Conservation (phyloP, 2,329 filamentous ascomycete species). For the Exserohilum turcica region DNA sequence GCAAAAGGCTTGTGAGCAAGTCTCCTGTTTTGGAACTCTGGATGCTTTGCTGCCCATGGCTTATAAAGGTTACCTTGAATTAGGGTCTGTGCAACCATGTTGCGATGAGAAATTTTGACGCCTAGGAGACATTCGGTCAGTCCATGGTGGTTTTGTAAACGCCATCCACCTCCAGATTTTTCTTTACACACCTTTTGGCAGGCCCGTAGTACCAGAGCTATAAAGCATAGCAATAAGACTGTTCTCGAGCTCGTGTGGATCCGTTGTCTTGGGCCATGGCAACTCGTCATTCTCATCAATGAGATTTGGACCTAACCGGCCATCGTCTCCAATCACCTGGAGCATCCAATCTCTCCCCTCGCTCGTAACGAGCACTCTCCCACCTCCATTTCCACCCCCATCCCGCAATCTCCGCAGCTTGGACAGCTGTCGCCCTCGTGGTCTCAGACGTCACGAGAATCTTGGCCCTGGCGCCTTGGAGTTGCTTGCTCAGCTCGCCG, state of each 20-base stretch:
- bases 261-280: slow-evolving; percentile 62
- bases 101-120: slow-evolving; percentile 52
- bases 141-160: neutral
- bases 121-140: neutral
- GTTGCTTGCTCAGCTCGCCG: slow-evolving; percentile 57
- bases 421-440: slow-evolving; percentile 54
- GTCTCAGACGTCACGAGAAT: slow-evolving; percentile 56
- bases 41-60: slow-evolving; percentile 28
- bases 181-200: slow-evolving; percentile 48
- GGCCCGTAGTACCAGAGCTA: slow-evolving; percentile 55
- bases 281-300: slow-evolving; percentile 49
- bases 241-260: slow-evolving; percentile 54
- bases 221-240: slow-evolving; percentile 55
- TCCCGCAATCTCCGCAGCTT: slow-evolving; percentile 57
- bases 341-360: slow-evolving; percentile 48
- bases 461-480: slow-evolving; percentile 51
- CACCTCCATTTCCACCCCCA: slow-evolving; percentile 40
- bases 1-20: slow-evolving; percentile 55
- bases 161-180: neutral
- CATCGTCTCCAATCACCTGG: slow-evolving; percentile 39
- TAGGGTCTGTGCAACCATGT: slow-evolving; percentile 50
- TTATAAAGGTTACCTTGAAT: slow-evolving; percentile 43
- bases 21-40: slow-evolving; percentile 47
- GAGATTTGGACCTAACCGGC: slow-evolving; percentile 24
- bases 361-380: slow-evolving; percentile 59